Conservation (phyloP, 805 yeast genomes). For the Grigorovia humatica region DNA sequence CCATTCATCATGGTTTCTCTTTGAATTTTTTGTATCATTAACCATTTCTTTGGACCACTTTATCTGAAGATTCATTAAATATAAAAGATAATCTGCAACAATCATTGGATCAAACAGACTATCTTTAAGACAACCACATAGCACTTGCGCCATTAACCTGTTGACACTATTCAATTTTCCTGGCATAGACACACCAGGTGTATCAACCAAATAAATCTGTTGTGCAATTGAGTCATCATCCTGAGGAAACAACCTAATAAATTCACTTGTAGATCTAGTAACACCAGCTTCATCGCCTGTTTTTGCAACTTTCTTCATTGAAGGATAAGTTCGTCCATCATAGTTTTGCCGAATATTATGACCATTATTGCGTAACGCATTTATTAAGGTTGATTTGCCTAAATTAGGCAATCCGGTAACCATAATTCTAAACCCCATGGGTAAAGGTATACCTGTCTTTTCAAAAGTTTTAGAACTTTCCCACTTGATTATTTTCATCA, state of each 20-base stretch:
- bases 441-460: slow-evolving; percentile 53
- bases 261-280: slow-evolving; percentile 67
- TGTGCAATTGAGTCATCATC: slow-evolving; percentile 20
- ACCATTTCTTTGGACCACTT: neutral
- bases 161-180: slow-evolving; percentile 42
- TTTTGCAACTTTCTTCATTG: slow-evolving; percentile 53
- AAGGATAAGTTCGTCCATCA: slow-evolving; percentile 4
- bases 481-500: slow-evolving; percentile 42
- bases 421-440: slow-evolving; percentile 67
- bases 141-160: slow-evolving; percentile 63
- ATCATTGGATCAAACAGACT: slow-evolving; percentile 71
- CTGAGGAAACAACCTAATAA: slow-evolving; percentile 43
- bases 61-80: slow-evolving; percentile 51
- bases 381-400: slow-evolving; percentile 87
- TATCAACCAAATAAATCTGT: slow-evolving; percentile 64
- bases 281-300: slow-evolving; percentile 90
- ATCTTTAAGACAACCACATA: slow-evolving; percentile 66
- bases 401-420: slow-evolving; percentile 95
- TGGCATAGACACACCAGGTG: slow-evolving; percentile 90
- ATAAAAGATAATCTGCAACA: slow-evolving; percentile 78
- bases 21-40: neutral
- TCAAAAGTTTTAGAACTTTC: slow-evolving; percentile 28
- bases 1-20: slow-evolving; percentile 4
- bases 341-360: slow-evolving; percentile 8
- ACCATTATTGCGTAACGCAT: slow-evolving; percentile 47